Conservation (phyloP, 345 rosid genomes). For the Euphorbia peplus region DNA sequence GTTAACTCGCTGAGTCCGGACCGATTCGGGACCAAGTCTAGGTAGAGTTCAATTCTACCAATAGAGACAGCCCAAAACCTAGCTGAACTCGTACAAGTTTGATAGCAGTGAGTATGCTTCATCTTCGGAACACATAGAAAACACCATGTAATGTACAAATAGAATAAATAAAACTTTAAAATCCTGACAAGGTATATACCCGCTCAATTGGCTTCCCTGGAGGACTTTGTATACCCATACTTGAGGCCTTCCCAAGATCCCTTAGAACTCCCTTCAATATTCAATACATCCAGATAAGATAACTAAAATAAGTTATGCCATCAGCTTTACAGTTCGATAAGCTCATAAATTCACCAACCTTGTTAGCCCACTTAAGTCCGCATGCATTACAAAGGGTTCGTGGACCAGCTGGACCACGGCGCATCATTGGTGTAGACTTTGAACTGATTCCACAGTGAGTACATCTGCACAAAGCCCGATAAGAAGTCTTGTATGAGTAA, state of each 20-base stretch:
- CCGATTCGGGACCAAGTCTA: too few species aligned
- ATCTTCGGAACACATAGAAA: neutral
- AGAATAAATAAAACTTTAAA: neutral
- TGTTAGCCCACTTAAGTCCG: constrained; percentile 50
- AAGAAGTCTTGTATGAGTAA: neutral
- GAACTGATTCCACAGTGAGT: constrained; percentile 41
- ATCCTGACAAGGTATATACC: constrained; percentile 19
- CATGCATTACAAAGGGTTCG: constrained; percentile 44
- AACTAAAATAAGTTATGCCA: neutral
- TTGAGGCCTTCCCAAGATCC: constrained; percentile 31
- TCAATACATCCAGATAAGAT: neutral
- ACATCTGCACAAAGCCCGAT: constrained; percentile 26
- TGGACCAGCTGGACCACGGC: constrained; percentile 46
- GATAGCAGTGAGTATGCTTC: neutral
- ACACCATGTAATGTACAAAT: neutral
- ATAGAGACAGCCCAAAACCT: too few species aligned
- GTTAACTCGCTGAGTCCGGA: too few species aligned
- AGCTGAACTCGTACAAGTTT: too few species aligned
- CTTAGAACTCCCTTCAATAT: constrained; percentile 41
- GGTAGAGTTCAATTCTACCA: too few species aligned
- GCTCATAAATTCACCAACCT: constrained; percentile 21
- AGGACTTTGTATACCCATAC: constrained; percentile 18
- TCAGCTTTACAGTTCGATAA: neutral
- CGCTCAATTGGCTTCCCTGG: constrained; percentile 27
- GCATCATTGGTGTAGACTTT: constrained; percentile 47